A percentile compares a stretch with the other conserved stretches of the same genome.
phyloP scores from a whole-genome alignment of 768 basidiomycete genomes.

The Tricholoma furcatifolium region DNA sequence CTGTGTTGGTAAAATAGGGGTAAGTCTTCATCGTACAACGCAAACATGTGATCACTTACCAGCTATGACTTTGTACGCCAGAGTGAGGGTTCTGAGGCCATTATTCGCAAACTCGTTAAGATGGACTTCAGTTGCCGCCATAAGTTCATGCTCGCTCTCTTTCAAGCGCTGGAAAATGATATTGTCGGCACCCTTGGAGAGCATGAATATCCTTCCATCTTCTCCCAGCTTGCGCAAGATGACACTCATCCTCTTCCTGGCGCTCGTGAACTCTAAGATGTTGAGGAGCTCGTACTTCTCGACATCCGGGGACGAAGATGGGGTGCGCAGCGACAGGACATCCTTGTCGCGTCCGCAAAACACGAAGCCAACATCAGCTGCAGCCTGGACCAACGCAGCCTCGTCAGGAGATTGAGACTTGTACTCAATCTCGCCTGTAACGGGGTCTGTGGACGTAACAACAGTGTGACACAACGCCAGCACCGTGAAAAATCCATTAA shows the following conservation, averaged over 20 bases:
- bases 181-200: constrained; percentile 94
- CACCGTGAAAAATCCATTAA: constrained; percentile 90
- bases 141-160: constrained; percentile 61
- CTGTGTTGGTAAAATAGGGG: constrained; percentile 35
- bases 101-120: constrained; percentile 84
- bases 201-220: constrained; percentile 58
- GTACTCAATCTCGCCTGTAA: constrained; percentile 77
- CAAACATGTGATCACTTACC: constrained; percentile 45
- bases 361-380: constrained; percentile 91
- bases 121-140: constrained; percentile 74
- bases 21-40: not conserved
- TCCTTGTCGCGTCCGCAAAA: constrained; percentile 90
- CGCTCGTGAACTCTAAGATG: constrained; percentile 91
- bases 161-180: constrained; percentile 90
- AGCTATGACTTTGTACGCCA: constrained; percentile 82
- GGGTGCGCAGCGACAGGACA: constrained; percentile 70
- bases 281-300: constrained; percentile 89
- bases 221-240: constrained; percentile 72
- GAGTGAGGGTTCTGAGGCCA: constrained; percentile 85
- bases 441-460: constrained; percentile 65
- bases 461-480: constrained; percentile 95
- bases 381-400: constrained; percentile 95
- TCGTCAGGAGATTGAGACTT: constrained; percentile 97
- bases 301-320: constrained; percentile 52
- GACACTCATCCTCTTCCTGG: constrained; percentile 94